phyloP scores from a whole-genome alignment of 495 filamentous ascomycete species.

The Daldinia caldariorum region DNA sequence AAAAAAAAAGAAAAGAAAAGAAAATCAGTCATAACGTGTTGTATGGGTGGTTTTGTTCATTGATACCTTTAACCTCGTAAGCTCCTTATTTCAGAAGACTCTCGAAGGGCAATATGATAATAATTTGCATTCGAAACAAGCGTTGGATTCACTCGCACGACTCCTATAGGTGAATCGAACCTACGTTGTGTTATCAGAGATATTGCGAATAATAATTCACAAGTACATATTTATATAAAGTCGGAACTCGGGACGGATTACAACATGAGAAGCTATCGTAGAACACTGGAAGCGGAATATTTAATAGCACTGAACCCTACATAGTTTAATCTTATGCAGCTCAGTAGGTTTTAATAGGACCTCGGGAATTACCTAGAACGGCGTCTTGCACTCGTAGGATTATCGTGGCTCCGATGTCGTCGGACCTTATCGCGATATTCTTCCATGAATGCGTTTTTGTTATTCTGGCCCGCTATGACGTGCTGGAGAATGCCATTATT shows the following conservation, averaged over 20 bases:
- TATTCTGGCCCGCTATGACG: slow-evolving; percentile 38
- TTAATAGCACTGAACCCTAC: not conserved
- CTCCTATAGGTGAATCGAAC: not conserved
- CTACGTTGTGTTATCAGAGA: not conserved
- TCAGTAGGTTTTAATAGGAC: not conserved
- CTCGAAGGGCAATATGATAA: too few species aligned
- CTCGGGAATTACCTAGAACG: not conserved
- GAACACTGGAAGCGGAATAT: not conserved
- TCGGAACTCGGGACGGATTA: not conserved
- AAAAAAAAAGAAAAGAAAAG: too few species aligned
- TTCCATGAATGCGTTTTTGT: slow-evolving; percentile 19
- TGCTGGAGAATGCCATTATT: slow-evolving; percentile 15
- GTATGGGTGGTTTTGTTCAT: too few species aligned
- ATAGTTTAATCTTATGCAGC: not conserved
- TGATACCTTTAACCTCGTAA: not conserved
- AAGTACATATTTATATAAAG: not conserved
- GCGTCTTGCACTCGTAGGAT: not conserved
- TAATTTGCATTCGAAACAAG: not conserved
- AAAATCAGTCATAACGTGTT: too few species aligned
- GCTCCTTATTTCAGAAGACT: too few species aligned
- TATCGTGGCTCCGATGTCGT: slow-evolving; percentile 37
- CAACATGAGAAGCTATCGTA: not conserved
- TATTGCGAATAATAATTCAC: not conserved
- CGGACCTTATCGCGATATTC: slow-evolving; percentile 8
- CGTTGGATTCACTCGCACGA: not conserved